Evolutionary conservation across 257 asterid species (phyloP).

Genomic region (Nicotiana tomentosiformis): DNA sequence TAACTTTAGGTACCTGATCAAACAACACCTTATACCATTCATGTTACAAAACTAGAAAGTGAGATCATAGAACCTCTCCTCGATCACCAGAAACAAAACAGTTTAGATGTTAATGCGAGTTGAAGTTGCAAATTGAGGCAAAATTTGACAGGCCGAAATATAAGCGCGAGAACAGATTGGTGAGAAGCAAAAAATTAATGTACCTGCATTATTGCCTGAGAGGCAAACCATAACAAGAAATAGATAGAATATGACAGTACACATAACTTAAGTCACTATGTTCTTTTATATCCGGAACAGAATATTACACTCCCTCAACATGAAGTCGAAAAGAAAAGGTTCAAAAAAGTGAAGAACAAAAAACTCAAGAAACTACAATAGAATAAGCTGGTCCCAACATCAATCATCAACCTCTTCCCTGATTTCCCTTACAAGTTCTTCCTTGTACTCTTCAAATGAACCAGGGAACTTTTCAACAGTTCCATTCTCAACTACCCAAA

Average conservation of each 20-base stretch:
- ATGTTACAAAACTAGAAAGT: not conserved
- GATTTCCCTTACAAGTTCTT: conserved; percentile 29
- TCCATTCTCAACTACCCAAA: conserved; percentile 39
- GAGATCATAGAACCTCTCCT: not conserved
- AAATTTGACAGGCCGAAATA: not conserved
- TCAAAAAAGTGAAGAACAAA: not conserved
- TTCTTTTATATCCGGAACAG: not conserved
- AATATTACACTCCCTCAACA: conserved; percentile 5
- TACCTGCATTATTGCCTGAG: not conserved
- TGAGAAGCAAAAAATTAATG: not conserved
- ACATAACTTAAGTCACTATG: not conserved
- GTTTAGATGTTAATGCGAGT: not conserved
- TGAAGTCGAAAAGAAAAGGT: not conserved
- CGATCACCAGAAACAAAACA: not conserved
- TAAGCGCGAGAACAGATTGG: not conserved
- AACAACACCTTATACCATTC: not conserved
- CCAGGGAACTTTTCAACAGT: conserved; percentile 26
- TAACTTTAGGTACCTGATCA: not conserved
- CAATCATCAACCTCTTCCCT: conserved; percentile 40
- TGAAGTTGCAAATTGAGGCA: not conserved
- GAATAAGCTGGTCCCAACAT: not conserved
- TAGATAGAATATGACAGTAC: not conserved
- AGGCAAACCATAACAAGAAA: not conserved
- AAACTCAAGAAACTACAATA: not conserved
- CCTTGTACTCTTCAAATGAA: conserved; percentile 31